phyloP scores from a whole-genome alignment of 2,329 filamentous ascomycete genomes.

The Nakataea oryzae region DNA sequence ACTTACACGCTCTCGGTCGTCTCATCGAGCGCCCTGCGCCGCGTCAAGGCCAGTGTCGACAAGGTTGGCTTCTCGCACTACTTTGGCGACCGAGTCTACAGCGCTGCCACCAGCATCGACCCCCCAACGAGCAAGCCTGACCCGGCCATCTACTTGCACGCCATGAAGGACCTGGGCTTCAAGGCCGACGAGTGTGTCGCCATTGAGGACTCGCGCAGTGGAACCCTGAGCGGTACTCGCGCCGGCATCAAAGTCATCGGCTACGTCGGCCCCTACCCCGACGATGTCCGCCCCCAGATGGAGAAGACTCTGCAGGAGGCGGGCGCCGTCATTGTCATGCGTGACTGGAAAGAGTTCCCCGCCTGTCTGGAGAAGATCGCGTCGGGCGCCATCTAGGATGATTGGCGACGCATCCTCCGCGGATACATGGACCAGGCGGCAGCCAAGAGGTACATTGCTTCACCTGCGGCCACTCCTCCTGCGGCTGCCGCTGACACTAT shows the following conservation, averaged over 20 bases:
- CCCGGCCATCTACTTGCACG: conserved; percentile 76
- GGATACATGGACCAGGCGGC: background rate
- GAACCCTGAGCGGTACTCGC: conserved; percentile 61
- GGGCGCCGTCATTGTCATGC: conserved; percentile 53
- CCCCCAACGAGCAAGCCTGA: conserved; percentile 85
- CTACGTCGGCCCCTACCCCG: conserved; percentile 71
- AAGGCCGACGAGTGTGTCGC: conserved; percentile 63
- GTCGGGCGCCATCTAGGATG: conserved; percentile 18
- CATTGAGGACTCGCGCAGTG: conserved; percentile 82
- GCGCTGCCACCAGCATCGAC: conserved; percentile 66
- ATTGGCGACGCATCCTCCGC: background rate
- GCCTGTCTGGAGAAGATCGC: conserved; percentile 34
- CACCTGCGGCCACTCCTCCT: too few relatives aligned
- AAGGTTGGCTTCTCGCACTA: conserved; percentile 73
- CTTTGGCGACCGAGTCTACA: conserved; percentile 71
- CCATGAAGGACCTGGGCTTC: conserved; percentile 63
- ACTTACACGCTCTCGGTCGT: conserved; percentile 73
- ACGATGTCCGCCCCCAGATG: conserved; percentile 54
- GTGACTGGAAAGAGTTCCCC: conserved; percentile 47
- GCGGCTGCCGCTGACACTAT: background rate
- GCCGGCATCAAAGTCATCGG: conserved; percentile 74
- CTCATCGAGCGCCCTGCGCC: conserved; percentile 66
- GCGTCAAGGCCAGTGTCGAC: conserved; percentile 67
- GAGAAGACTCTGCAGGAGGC: conserved; percentile 47
- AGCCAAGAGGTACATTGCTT: background rate